Percentiles rank a stretch among this genome's conserved stretches.
Evolutionary conservation across 495 filamentous ascomycete species (phyloP).

Genomic region (Aspergillus campestris): DNA sequence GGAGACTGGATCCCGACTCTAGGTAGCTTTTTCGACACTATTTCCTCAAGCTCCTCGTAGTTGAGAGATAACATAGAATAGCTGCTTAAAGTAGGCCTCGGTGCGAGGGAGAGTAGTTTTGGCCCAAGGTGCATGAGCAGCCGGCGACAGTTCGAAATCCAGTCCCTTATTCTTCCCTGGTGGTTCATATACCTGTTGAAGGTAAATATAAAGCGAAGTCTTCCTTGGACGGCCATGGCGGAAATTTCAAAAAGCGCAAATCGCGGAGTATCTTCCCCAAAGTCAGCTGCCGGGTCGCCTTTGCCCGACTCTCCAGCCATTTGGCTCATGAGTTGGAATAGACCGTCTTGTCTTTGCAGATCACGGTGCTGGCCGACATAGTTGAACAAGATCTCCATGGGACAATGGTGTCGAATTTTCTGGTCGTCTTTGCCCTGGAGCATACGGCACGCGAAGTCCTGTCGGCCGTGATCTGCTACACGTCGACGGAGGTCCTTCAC

Average conservation of each 20-base stretch:
- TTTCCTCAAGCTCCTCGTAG: constrained; percentile 45
- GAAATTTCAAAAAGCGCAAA: constrained; percentile 61
- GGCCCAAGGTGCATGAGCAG: constrained; percentile 43
- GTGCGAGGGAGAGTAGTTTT: constrained; percentile 37
- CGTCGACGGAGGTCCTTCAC: constrained; percentile 40
- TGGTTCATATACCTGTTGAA: constrained; percentile 54
- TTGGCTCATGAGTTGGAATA: constrained; percentile 50
- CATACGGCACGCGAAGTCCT: constrained; percentile 42
- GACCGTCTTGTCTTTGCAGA: constrained; percentile 50
- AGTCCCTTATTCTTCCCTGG: constrained; percentile 45
- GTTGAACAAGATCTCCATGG: constrained; percentile 65
- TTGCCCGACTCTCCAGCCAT: constrained; percentile 39
- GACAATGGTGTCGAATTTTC: constrained; percentile 39
- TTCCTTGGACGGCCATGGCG: constrained; percentile 49
- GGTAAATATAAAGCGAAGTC: constrained; percentile 54
- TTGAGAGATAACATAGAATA: constrained; percentile 55
- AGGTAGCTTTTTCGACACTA: constrained; percentile 37
- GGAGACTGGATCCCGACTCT: constrained; percentile 37
- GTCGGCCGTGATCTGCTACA: constrained; percentile 40
- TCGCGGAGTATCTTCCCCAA: constrained; percentile 45
- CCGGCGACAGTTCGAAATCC: constrained; percentile 52
- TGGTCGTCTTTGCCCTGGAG: constrained; percentile 34
- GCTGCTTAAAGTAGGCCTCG: constrained; percentile 50
- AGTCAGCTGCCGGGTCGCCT: constrained; percentile 48
- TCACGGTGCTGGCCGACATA: constrained; percentile 59